A percentile compares a stretch with the other conserved stretches of the same genome.
These are phyloP conservation scores for Nepenthes gracilis DNA, from an alignment of 148 eudicot species.

Conservation along the genomic window DNA sequence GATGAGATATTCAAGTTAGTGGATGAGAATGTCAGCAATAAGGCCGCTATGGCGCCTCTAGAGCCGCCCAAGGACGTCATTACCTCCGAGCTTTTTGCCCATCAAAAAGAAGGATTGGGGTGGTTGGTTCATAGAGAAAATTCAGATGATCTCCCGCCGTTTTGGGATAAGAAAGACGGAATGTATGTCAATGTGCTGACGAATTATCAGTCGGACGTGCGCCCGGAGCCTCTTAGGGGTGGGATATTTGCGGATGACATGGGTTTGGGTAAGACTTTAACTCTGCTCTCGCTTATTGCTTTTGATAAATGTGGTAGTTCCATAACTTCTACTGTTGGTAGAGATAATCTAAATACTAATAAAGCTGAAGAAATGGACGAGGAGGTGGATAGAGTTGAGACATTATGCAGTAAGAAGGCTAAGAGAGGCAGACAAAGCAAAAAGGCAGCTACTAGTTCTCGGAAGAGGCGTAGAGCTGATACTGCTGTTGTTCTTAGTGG, in stretches of 20 bases:
- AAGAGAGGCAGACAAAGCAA: conserved; percentile 25
- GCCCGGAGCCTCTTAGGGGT: conserved; percentile 74
- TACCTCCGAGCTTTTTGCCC: conserved; percentile 46
- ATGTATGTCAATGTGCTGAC: conserved; percentile 71
- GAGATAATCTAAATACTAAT: conserved; percentile 7
- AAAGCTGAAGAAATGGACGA: conserved; percentile 17
- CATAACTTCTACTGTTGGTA: conserved; percentile 7
- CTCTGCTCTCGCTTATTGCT: conserved; percentile 78
- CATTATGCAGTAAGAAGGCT: conserved; percentile 13
- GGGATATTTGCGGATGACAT: conserved; percentile 96
- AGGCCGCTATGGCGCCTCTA: conserved; percentile 26
- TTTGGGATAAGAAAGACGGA: conserved; percentile 70
- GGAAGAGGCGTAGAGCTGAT: conserved; percentile 44
- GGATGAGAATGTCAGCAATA: conserved; percentile 36
- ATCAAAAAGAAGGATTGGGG: conserved; percentile 80
- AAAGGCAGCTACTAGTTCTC: conserved; percentile 10
- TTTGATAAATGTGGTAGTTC: conserved; percentile 29
- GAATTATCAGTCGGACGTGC: conserved; percentile 32
- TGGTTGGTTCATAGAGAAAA: conserved; percentile 81
- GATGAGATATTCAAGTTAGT: conserved; percentile 78
- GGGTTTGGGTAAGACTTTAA: conserved; percentile 95
- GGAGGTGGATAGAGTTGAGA: conserved; percentile 4
- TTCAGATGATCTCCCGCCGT: conserved; percentile 63
- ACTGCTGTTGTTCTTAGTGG: conserved; percentile 5
- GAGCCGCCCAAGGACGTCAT: conserved; percentile 62